Base-by-base conservation (phyloP, 2,329 filamentous ascomycete species). In the Neophaeococcomyces mojaviensis region DNA sequence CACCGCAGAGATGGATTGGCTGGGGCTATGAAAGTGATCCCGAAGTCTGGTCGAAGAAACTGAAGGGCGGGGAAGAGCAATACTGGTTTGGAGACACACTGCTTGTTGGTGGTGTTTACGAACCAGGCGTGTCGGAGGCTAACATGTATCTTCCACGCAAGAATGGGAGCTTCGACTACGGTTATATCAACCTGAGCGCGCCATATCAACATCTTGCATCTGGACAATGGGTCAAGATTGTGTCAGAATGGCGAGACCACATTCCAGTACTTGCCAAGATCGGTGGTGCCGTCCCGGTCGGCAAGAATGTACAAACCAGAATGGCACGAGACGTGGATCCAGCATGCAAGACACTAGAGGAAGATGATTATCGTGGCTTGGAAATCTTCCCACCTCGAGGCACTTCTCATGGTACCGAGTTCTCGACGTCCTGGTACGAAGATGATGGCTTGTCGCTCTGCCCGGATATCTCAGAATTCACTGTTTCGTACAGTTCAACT, bases 1-100 rank as follows among this genome's bases (percentile, higher is more conserved):
- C 83, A 1, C 78, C 82, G 0, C 82, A 86, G 56, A 69, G 82
- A 42, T 87, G 84, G 83, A 78, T 79, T 0, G 84, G 83, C 0
- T 86, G 82, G 81, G 82, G 81, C 20, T 85, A 82, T 55, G 82
- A 86, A 58, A 57, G 64, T 0, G 83, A 87, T 53, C 67, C 78
- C 0, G 77, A 79, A 49, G 77, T 87, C 0, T 87, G 83, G 83
- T 77, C 67, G 2, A 70, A 69, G 39, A 57, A 68, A 1, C 64
- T 86, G 2, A 79, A 75, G 46, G 69, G 75, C 24, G 82, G 82
- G 6, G 83, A 86, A 54, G 76, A 76, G 3, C 82, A 88, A 58
- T 87, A 81, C 66, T 87, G 82, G 82, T 74, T 86, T 19, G 83
- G 83, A 9, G 79, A 84, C 45, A 69, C 73, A 0, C 64, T 86